Evolutionary conservation across 768 basidiomycete species (phyloP).

Genomic region (Collybia sp.): DNA sequence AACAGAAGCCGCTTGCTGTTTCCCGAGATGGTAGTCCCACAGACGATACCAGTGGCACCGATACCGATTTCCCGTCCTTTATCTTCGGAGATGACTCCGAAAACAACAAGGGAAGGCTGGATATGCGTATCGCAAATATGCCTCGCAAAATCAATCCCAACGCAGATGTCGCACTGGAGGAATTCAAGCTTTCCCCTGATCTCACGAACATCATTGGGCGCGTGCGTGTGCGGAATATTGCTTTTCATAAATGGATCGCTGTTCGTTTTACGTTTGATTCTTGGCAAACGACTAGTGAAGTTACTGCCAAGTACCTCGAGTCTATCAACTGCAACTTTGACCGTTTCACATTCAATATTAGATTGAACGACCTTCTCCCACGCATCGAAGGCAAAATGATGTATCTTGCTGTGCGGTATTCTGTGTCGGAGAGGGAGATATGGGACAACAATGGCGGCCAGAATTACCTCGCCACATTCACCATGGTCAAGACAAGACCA

Average conservation of each 20-base stretch:
- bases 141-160: slow-evolving; percentile 35
- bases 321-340: slow-evolving; percentile 53
- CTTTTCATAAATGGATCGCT: slow-evolving; percentile 83
- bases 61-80: slow-evolving; percentile 69
- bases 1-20: slow-evolving; percentile 93
- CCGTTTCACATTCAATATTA: slow-evolving; percentile 72
- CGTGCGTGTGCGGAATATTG: slow-evolving; percentile 78
- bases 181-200: slow-evolving; percentile 46
- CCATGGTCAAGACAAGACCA: slow-evolving; percentile 19
- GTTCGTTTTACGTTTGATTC: slow-evolving; percentile 90
- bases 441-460: slow-evolving; percentile 89
- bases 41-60: slow-evolving; percentile 76
- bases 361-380: slow-evolving; percentile 72
- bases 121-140: slow-evolving; percentile 69
- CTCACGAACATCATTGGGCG: slow-evolving; percentile 60
- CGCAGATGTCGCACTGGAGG: slow-evolving; percentile 51
- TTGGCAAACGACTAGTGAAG: slow-evolving; percentile 97
- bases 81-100: slow-evolving; percentile 45
- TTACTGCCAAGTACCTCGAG: slow-evolving; percentile 65
- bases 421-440: slow-evolving; percentile 66
- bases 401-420: slow-evolving; percentile 71
- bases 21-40: slow-evolving; percentile 88
- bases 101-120: slow-evolving; percentile 30
- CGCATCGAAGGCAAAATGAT: slow-evolving; percentile 83
- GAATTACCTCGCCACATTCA: slow-evolving; percentile 79